Percentiles rank a stretch among this genome's conserved stretches.
Conservation (phyloP, 495 filamentous ascomycete species). For the Jackrogersella minutella region DNA sequence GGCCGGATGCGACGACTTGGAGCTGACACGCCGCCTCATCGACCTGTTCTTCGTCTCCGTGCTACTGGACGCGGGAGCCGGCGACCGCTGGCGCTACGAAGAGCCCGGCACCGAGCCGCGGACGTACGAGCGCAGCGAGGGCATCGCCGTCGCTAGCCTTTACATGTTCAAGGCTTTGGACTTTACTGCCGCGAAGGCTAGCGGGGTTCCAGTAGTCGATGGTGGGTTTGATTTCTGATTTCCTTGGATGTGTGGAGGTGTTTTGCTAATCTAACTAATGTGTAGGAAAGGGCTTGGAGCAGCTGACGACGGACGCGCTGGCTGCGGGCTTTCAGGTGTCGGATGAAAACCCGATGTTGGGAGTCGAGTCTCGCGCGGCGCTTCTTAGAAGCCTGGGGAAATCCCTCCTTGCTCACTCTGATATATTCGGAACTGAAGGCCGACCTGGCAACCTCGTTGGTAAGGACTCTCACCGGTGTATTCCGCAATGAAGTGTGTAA, state of each 20-base stretch:
- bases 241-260: not conserved
- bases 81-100: constrained; percentile 84
- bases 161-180: constrained; percentile 84
- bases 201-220: constrained; percentile 1
- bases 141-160: constrained; percentile 87
- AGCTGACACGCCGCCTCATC: constrained; percentile 76
- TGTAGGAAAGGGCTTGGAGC: not conserved
- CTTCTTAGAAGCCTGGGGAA: constrained; percentile 5
- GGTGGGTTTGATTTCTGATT: not conserved
- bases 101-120: constrained; percentile 87
- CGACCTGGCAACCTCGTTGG: constrained; percentile 18
- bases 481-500: not conserved
- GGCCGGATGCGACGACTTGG: constrained; percentile 65
- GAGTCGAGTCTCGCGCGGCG: not conserved
- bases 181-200: not conserved
- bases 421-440: constrained; percentile 4
- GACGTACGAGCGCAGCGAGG: constrained; percentile 84
- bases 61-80: constrained; percentile 86
- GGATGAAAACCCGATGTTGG: not conserved
- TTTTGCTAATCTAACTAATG: not conserved
- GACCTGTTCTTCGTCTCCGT: constrained; percentile 89
- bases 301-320: not conserved
- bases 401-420: not conserved
- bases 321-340: not conserved
- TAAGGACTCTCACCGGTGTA: not conserved